Evolutionary conservation across 768 basidiomycete genomes (phyloP), one percentile per base, ranked within the genome.

Genomic region (Lactifluus volemus): DNA sequence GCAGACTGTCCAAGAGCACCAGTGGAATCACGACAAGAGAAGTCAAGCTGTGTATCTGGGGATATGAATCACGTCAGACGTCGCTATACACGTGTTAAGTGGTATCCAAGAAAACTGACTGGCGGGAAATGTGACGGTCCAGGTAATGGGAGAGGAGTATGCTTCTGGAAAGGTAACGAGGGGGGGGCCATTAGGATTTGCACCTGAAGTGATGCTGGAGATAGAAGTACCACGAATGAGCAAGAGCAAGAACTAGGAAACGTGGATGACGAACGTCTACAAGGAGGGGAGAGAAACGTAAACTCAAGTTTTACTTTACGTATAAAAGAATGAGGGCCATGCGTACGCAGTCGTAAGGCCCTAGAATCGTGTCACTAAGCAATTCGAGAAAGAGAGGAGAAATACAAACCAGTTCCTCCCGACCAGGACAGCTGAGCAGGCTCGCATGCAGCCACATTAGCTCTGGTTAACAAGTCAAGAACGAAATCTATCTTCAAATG

Each of bases 361-460:
- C 34, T 6, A 34, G 42, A 25, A 4, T 44, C 25, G 68, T 19
- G 62, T 71, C 41, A 58, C 57, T 10, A 6, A 11, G 10, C 47
- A 39, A 49, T 55, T 32, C 21, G 4, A 39, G 49, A n/a, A 0
- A 29, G 7, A n/a, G 47, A 53, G 5, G 45, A 63, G 0, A 2
- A 39, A 47, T 39, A 61, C 50, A 32, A 5, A 75, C 86, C 19
- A 10, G 63, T 67, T 71, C 87, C 86, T 63, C 81, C 83, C n/a
- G 38, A 10, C 82, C 83, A 90, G 32, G 68, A 53, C 49, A 91
- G 41, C 14, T 75, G 70, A 32, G 79, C 70, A 12, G 89, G 84
- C 65, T 83, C 70, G 72, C 89, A 91, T 60, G 79, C 74, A 38
- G 79, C 77, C 19, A 74, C 77, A 53, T 74, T 25, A 25, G 25